Evolutionary conservation across 2,329 filamentous ascomycete species (phyloP).

Genomic region (Xylariomycetidae sp.): DNA sequence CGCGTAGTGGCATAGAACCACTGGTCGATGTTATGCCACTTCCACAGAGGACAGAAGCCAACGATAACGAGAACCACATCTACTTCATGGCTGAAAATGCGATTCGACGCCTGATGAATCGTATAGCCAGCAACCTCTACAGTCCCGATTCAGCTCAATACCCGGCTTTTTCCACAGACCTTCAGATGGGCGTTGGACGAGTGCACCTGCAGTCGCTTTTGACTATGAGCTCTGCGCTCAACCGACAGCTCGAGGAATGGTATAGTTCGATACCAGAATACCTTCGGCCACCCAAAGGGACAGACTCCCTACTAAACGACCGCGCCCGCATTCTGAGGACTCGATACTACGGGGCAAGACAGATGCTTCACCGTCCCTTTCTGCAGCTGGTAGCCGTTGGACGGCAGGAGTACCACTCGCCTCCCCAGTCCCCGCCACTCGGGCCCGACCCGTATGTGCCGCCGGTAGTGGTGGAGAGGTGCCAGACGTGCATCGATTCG

Average conservation of each 20-base stretch:
- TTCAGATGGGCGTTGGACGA: constrained; percentile 20
- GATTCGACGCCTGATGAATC: constrained; percentile 35
- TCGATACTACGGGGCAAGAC: constrained; percentile 66
- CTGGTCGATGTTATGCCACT: constrained; percentile 30
- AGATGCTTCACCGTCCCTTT: constrained; percentile 64
- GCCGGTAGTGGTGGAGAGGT: constrained; percentile 28
- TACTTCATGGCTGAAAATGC: constrained; percentile 37
- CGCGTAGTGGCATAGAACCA: constrained; percentile 31
- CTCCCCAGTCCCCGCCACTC: constrained; percentile 10
- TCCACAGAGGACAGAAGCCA: constrained; percentile 25
- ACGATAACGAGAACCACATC: constrained; percentile 29
- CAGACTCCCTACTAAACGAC: constrained; percentile 49
- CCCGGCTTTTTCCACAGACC: constrained; percentile 12
- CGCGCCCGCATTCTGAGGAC: constrained; percentile 63
- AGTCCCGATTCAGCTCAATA: constrained; percentile 21
- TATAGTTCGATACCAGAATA: constrained; percentile 31
- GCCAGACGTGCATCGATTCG: constrained; percentile 28
- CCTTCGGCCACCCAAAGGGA: constrained; percentile 46
- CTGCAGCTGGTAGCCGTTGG: constrained; percentile 23
- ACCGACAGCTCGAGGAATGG: constrained; percentile 33
- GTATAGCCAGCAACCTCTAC: constrained; percentile 36
- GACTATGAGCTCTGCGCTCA: constrained; percentile 29
- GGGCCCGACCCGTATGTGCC: constrained; percentile 16
- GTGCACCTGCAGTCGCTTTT: constrained; percentile 24
- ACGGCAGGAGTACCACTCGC: constrained; percentile 17